Evolutionary conservation across 805 yeast genomes (phyloP), one percentile per base, ranked within the genome.

Genomic region (Debaryomyces castellii): DNA sequence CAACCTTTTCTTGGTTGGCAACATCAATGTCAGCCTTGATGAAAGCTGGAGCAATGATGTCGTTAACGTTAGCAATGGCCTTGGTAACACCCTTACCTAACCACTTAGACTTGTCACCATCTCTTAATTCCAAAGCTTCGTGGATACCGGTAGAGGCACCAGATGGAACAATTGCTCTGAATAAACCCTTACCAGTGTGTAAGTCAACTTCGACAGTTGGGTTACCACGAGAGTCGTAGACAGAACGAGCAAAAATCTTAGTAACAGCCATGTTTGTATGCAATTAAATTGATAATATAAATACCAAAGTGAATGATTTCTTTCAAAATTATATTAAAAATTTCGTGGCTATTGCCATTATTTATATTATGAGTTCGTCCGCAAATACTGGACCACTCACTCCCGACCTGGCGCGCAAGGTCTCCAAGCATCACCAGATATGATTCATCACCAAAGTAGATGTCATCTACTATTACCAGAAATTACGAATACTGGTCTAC

Each of bases 81-180:
- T 89, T 90, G 70, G 82, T 67, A 59, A 92, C 99, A 87, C 98
- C 99, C 85, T 92, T 94, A 72, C 99, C 99, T 69, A 83, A 80
- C 99, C 99, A 92, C 77, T 89, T 88, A 69, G 94, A 76, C 78
- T 89, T 88, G 83, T 94, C 99, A 64, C 89, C 94, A 71, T 92
- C 99, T 82, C 99, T 90, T 75, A 92, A 83, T 81, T 92, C 99
- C 62, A 91, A 78, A 62, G 99, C 99, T 82, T 94, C 99, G 77
- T 89, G 96, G 74, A 87, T 74, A 85, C 99, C 99, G 55, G 99
- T 94, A 67, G 98, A 92, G 59, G 99, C 99, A 79, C 99, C 99
- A 57, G 97, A 90, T 73, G 99, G 99, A 53, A 94, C 99, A 69
- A 92, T 91, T 59, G 98, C 83, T 77, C 97, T 87, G 95, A 89